These are phyloP conservation scores for Fusarium temperatum DNA, from an alignment of 2,329 filamentous ascomycete species.

Conservation along the genomic window DNA sequence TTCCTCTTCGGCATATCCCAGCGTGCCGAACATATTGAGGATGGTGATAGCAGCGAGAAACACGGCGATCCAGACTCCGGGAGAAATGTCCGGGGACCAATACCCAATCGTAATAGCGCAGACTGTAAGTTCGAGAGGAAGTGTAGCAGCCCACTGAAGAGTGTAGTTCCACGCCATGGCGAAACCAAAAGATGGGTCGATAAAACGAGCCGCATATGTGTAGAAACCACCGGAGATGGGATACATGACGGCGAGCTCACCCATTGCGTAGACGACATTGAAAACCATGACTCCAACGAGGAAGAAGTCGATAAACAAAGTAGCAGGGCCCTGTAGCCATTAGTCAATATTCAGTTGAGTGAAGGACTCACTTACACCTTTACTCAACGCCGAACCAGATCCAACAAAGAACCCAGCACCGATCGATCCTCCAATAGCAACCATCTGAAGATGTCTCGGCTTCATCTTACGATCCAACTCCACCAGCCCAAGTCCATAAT, in stretches of 20 bases:
- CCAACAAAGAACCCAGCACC: slow-evolving; percentile 71
- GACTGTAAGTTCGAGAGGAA: slow-evolving; percentile 54
- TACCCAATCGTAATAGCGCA: slow-evolving; percentile 55
- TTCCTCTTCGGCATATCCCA: slow-evolving; percentile 64
- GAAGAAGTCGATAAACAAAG: slow-evolving; percentile 59
- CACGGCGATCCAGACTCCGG: slow-evolving; percentile 52
- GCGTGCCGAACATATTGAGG: slow-evolving; percentile 65
- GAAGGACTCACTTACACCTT: slow-evolving; percentile 46
- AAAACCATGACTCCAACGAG: slow-evolving; percentile 70
- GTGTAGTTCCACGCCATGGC: slow-evolving; percentile 61
- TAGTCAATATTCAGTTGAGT: neutral
- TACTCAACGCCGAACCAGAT: slow-evolving; percentile 61
- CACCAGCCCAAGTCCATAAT: slow-evolving; percentile 36
- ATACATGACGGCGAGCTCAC: slow-evolving; percentile 69
- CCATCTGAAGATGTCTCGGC: slow-evolving; percentile 68
- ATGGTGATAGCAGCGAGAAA: slow-evolving; percentile 61
- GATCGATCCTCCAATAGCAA: slow-evolving; percentile 69
- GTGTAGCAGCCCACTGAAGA: slow-evolving; percentile 54
- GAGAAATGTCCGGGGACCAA: slow-evolving; percentile 52
- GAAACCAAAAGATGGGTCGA: slow-evolving; percentile 66
- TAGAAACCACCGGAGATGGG: slow-evolving; percentile 69
- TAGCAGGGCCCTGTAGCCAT: slow-evolving; percentile 49
- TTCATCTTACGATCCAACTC: slow-evolving; percentile 60
- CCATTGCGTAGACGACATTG: slow-evolving; percentile 67
- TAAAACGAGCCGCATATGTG: slow-evolving; percentile 53